Evolutionary conservation across 2,329 filamentous ascomycete genomes (phyloP).

Genomic region (Nemania serpens): DNA sequence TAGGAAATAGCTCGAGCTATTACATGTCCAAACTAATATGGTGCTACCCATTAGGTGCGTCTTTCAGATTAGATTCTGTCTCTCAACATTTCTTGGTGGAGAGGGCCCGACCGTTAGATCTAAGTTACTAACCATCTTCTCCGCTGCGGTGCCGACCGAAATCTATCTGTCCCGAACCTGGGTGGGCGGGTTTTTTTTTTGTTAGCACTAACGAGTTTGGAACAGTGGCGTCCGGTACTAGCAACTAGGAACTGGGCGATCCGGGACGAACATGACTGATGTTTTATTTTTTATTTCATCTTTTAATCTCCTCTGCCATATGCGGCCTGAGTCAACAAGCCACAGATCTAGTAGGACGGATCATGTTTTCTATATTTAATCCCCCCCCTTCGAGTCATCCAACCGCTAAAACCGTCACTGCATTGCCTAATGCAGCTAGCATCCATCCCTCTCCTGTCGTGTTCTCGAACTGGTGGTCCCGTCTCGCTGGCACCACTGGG

Average conservation of each 20-base stretch:
- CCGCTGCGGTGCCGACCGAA: slow-evolving; percentile 11
- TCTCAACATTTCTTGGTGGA: too few relatives aligned
- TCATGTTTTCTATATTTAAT: slow-evolving; percentile 14
- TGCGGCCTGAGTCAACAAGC: slow-evolving; percentile 17
- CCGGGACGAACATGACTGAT: not conserved
- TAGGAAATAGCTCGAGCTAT: too few relatives aligned
- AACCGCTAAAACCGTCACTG: not conserved
- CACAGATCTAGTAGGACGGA: slow-evolving; percentile 10
- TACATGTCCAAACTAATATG: not conserved
- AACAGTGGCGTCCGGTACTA: not conserved
- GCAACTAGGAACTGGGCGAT: not conserved
- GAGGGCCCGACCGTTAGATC: slow-evolving; percentile 10
- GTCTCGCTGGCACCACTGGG: slow-evolving; percentile 29
- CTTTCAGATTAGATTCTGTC: too few relatives aligned
- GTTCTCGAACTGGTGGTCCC: slow-evolving; percentile 25
- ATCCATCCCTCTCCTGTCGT: slow-evolving; percentile 9
- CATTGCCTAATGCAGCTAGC: slow-evolving; percentile 24
- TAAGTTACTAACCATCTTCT: slow-evolving; percentile 13
- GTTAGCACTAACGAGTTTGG: not conserved
- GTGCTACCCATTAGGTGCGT: not conserved
- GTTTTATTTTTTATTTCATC: not conserved
- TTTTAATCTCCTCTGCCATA: not conserved
- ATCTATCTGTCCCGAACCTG: not conserved
- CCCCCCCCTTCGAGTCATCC: slow-evolving; percentile 16
- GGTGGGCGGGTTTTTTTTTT: too few relatives aligned